Evolutionary conservation across 495 filamentous ascomycete species (phyloP).

Genomic region (Melanomma pulvis-pyrius): DNA sequence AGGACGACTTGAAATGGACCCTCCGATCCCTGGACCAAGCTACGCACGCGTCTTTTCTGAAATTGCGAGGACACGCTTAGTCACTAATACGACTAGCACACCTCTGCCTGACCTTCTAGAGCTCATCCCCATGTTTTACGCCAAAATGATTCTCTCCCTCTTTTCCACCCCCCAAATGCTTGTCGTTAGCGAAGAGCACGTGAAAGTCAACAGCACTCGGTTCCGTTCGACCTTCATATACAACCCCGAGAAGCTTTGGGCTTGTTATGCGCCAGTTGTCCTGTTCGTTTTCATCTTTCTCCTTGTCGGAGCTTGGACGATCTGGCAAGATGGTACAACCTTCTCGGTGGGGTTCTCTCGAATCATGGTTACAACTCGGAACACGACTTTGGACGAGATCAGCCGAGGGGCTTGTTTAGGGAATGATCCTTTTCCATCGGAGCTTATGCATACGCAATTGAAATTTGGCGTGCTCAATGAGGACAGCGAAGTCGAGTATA

Average conservation of each 20-base stretch:
- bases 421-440: conserved; percentile 29
- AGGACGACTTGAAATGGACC: conserved; percentile 37
- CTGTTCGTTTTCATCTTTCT: conserved; percentile 30
- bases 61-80: conserved; percentile 41
- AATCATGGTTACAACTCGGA: conserved; percentile 33
- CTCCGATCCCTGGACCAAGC: conserved; percentile 18
- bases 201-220: conserved; percentile 33
- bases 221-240: conserved; percentile 43
- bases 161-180: conserved; percentile 43
- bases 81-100: conserved; percentile 28
- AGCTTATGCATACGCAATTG: conserved; percentile 26
- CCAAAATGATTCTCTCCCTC: conserved; percentile 45
- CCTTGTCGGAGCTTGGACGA: conserved; percentile 16
- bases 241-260: conserved; percentile 39
- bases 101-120: conserved; percentile 28
- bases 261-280: conserved; percentile 45
- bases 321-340: conserved; percentile 26
- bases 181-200: conserved; percentile 27
- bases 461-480: conserved; percentile 28
- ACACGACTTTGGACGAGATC: conserved; percentile 29
- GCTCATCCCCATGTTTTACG: conserved; percentile 37
- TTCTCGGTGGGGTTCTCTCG: conserved; percentile 26
- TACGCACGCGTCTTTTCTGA: conserved; percentile 30
- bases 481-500: conserved; percentile 20
- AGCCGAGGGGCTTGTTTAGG: conserved; percentile 30